Evolutionary conservation across 164 flowering plant genomes (phyloP).

Genomic region (Platanus orientalis): DNA sequence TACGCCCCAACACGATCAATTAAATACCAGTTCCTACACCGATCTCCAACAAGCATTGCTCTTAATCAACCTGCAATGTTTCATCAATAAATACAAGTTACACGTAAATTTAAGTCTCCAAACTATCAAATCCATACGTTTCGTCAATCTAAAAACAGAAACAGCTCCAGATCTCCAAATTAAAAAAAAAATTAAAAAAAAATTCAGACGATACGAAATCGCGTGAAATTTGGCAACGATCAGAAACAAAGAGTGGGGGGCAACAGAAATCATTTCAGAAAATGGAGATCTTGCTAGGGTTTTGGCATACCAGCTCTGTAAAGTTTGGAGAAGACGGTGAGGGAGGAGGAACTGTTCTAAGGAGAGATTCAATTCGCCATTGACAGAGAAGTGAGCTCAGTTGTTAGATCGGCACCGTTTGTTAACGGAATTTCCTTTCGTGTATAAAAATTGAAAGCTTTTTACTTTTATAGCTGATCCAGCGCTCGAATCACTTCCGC

Average conservation of each 20-base stretch:
- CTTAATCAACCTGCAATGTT: slow-evolving; percentile 4
- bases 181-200: background rate
- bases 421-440: too few relatives aligned
- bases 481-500: too few relatives aligned
- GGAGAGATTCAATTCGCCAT: background rate
- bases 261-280: background rate
- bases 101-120: background rate
- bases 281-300: too few relatives aligned
- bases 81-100: background rate
- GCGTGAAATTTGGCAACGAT: background rate
- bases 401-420: too few relatives aligned
- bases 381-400: background rate
- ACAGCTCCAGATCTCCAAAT: background rate
- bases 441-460: too few relatives aligned
- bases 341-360: background rate
- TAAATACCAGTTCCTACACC: background rate
- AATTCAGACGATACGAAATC: background rate
- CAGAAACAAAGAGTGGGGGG: too few relatives aligned
- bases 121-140: background rate
- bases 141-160: background rate
- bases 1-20: background rate
- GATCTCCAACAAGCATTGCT: background rate
- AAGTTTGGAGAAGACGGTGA: background rate
- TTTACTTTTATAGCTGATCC: too few relatives aligned
- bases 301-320: background rate